Evolutionary conservation across 345 rosid genomes (phyloP).

Genomic region (Gynandropsis gynandra): DNA sequence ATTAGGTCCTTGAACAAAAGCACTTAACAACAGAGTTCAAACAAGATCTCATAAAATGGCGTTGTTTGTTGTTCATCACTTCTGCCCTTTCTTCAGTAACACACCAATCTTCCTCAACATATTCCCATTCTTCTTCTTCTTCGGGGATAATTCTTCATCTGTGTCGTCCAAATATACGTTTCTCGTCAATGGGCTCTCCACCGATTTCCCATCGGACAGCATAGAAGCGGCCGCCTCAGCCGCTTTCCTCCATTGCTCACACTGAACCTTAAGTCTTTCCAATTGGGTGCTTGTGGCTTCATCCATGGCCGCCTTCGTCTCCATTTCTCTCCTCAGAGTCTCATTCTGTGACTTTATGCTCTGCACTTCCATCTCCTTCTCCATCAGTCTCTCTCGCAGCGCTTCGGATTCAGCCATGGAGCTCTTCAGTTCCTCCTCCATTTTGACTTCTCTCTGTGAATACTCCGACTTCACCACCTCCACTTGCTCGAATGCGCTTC

Average conservation of each 20-base stretch:
- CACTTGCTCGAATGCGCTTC: conserved; percentile 64
- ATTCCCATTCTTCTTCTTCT: conserved; percentile 75
- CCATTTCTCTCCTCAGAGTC: conserved; percentile 48
- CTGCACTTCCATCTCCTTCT: conserved; percentile 44
- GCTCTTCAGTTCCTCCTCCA: conserved; percentile 44
- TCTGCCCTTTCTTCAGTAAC: conserved; percentile 84
- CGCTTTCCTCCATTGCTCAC: conserved; percentile 97
- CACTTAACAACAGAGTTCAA: too few species aligned
- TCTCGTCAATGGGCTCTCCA: conserved; percentile 28
- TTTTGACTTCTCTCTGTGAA: conserved; percentile 41
- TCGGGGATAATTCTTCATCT: conserved; percentile 55
- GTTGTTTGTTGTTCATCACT: too few species aligned
- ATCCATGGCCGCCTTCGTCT: conserved; percentile 37
- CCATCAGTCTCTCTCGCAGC: conserved; percentile 38
- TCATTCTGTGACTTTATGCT: too few species aligned
- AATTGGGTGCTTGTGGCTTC: conserved; percentile 60
- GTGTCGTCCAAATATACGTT: conserved; percentile 49
- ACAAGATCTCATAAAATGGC: too few species aligned
- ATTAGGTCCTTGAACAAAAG: too few species aligned
- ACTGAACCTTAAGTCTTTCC: conserved; percentile 75
- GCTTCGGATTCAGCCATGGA: conserved; percentile 40
- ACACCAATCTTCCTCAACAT: conserved; percentile 88
- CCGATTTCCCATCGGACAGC: conserved; percentile 56
- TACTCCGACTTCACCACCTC: conserved; percentile 47
- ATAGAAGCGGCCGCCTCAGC: conserved; percentile 93